Evolutionary conservation across 192 early-diverging fungal species (phyloP), one percentile per base, ranked within the genome.

Genomic region (Umbelopsis vinacea): DNA sequence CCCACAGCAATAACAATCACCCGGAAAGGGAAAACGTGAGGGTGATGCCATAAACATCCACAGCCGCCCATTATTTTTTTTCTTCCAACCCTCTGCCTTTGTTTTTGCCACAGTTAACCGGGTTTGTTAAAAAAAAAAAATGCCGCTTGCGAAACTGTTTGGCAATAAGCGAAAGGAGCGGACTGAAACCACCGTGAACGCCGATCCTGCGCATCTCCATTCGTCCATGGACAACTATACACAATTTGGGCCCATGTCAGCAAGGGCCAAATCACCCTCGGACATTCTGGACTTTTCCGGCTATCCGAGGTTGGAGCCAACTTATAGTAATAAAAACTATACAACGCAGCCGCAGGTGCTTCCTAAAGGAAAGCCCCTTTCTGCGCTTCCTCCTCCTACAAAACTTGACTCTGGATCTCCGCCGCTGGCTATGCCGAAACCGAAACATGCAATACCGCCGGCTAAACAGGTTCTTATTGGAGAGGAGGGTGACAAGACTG

Each of bases 231-330:
- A 63, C 29, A 29, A 63, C 17, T 63, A 29, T 35, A 29, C 57
- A 17, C 72, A 68, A 24, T 78, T 78, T 33, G 54, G 40, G 2
- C 76, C 76, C 12, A 43, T 78, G 33, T 46, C 29, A 12, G 67
- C 60, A 19, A 47, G 76, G 67, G 76, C 69, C 8, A 71, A 69
- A n/a, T 78, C 76, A 0, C 76, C 76, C 21, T 73, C 72, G 10
- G 76, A 78, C 47, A 46, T 78, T 17, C 55, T 78, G 29, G 76
- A 78, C 35, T 52, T 73, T 68, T 68, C 73, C 21, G 76, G 76
- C 0, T 70, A 78, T 47, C 76, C 76, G 57, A 63, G 57, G 14
- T 14, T 63, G 2, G 57, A 63, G 19, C 57, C 57, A 55, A 23
- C 23, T 38, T 38, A 37, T 63, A 38, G 48, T 50, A 50, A 29